phyloP scores from a whole-genome alignment of 2,329 filamentous ascomycete genomes.

The Rutstroemia sp. region DNA sequence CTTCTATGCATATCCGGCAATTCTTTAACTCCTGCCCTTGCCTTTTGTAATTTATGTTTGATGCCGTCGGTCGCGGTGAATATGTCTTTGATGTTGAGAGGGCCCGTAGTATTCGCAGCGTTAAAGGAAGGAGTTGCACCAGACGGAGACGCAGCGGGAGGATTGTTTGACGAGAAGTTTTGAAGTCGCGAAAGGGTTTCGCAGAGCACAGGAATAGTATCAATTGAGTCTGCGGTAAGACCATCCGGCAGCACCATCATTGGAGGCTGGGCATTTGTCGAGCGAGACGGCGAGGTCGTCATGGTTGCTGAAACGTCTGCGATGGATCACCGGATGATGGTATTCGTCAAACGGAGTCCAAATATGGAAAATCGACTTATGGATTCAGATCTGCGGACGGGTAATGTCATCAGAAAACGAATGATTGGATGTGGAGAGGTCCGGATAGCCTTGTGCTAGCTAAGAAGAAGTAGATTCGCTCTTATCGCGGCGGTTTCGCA shows the following conservation, averaged over 20 bases:
- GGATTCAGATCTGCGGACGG: background rate
- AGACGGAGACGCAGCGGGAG: conserved; percentile 24
- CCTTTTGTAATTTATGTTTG: conserved; percentile 77
- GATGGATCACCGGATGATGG: background rate
- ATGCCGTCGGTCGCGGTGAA: conserved; percentile 69
- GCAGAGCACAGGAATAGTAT: conserved; percentile 76
- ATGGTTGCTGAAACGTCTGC: conserved; percentile 10
- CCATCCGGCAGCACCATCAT: conserved; percentile 42
- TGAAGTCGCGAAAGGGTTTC: conserved; percentile 70
- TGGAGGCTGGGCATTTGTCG: conserved; percentile 27
- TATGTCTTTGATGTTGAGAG: conserved; percentile 58
- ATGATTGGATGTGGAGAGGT: conserved; percentile 4
- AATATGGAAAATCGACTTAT: background rate
- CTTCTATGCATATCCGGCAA: conserved; percentile 64
- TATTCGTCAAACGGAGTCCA: conserved; percentile 5
- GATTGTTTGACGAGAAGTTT: conserved; percentile 33
- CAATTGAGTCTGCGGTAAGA: conserved; percentile 75
- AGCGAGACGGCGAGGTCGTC: conserved; percentile 15
- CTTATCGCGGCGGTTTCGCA: conserved; percentile 12
- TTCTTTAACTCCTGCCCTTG: conserved; percentile 55
- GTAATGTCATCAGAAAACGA: conserved; percentile 9
- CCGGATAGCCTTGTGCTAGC: background rate
- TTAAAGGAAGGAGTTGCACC: conserved; percentile 31
- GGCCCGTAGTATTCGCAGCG: conserved; percentile 23
- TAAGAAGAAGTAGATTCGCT: conserved; percentile 5